Conservation (phyloP, 768 basidiomycete species). For the Russula griseocarnosa region DNA sequence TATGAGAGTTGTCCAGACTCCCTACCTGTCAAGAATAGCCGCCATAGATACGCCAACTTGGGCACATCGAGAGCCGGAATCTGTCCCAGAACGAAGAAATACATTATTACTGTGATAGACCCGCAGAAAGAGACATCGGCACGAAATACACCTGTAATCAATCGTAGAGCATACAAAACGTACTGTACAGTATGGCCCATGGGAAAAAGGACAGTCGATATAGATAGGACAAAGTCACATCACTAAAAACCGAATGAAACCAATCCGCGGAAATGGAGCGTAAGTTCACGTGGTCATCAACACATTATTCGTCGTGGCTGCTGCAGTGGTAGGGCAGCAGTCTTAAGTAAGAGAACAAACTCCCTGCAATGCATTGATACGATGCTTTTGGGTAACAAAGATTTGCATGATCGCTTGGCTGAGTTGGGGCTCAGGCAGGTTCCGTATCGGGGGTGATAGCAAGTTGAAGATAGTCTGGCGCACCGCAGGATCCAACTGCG, state of each 20-base stretch:
- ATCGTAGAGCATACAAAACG: not conserved
- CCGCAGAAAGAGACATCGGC: not conserved
- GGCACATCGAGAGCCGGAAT: not conserved
- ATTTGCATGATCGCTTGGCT: conserved; percentile 10
- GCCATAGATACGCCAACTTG: not conserved
- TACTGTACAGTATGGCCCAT: not conserved
- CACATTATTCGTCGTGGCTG: conserved; percentile 1
- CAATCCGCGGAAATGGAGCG: not conserved
- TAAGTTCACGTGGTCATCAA: not conserved
- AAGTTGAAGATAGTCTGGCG: conserved; percentile 15
- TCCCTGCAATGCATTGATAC: conserved; percentile 9
- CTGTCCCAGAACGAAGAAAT: not conserved
- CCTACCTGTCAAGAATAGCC: not conserved
- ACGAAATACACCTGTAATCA: not conserved
- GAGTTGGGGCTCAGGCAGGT: conserved; percentile 18
- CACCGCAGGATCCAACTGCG: not conserved
- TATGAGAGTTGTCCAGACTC: not conserved
- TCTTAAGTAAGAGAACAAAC: not conserved
- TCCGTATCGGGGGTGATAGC: not conserved
- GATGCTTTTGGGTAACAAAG: conserved; percentile 2
- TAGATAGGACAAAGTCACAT: not conserved
- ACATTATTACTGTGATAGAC: not conserved
- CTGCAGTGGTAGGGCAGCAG: not conserved
- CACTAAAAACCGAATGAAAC: not conserved
- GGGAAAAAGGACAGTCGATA: not conserved